Percentiles rank a stretch among this genome's conserved stretches.
These are phyloP conservation scores for Arctium lappa DNA, from an alignment of 129 eudicot species.

Conservation along the genomic window DNA sequence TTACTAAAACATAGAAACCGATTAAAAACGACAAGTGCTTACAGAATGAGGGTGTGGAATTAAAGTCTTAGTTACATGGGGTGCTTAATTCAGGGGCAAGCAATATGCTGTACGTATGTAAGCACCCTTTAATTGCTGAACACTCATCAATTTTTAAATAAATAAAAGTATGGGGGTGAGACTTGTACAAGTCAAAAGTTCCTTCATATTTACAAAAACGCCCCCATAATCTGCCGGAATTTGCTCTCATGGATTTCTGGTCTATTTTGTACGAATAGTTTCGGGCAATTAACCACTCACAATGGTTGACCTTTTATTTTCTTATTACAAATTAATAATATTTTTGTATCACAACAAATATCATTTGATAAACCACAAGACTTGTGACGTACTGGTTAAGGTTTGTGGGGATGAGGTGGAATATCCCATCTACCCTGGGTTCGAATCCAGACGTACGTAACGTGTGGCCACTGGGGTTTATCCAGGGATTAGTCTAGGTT, in stretches of 20 bases:
- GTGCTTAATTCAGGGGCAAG: slow-evolving; percentile 22
- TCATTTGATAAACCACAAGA: not conserved
- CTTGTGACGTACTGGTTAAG: too few relatives aligned
- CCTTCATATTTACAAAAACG: slow-evolving; percentile 2
- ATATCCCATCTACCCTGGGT: too few relatives aligned
- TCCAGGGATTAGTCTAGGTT: too few relatives aligned
- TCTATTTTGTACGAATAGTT: slow-evolving; percentile 4
- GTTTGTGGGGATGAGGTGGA: too few relatives aligned
- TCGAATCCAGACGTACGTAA: too few relatives aligned
- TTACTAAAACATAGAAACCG: not conserved
- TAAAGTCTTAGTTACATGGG: slow-evolving; percentile 14
- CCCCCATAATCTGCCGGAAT: slow-evolving; percentile 22
- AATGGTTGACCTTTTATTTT: slow-evolving; percentile 10
- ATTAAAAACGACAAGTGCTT: slow-evolving; percentile 7
- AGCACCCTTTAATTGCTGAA: slow-evolving; percentile 32
- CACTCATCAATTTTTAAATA: slow-evolving; percentile 4
- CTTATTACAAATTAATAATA: not conserved
- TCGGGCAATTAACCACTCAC: slow-evolving; percentile 25
- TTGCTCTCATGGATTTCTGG: not conserved
- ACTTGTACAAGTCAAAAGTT: slow-evolving; percentile 27
- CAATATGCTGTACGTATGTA: not conserved
- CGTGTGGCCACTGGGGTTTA: too few relatives aligned
- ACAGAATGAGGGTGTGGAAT: slow-evolving; percentile 6
- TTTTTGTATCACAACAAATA: not conserved
- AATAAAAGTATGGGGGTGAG: slow-evolving; percentile 16